These are phyloP conservation scores for Wickerhamiella siamensis DNA, from an alignment of 805 yeast species.

Conservation along the genomic window DNA sequence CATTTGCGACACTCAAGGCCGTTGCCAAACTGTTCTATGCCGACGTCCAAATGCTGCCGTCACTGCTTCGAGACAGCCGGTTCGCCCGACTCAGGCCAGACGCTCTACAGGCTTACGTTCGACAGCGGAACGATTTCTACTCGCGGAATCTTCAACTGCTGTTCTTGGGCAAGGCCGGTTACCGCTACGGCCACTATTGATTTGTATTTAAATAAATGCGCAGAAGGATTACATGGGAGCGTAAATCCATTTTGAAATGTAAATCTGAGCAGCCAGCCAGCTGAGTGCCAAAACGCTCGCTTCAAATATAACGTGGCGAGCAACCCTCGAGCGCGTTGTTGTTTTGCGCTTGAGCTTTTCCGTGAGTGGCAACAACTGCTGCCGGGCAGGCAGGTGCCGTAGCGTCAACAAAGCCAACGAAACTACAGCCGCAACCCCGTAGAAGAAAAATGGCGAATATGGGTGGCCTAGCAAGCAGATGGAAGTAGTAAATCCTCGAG, in stretches of 20 bases:
- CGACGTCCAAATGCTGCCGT: constrained; percentile 61
- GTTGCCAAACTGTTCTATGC: constrained; percentile 75
- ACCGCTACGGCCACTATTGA: neutral
- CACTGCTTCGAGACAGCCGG: constrained; percentile 71
- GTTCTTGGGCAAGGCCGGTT: constrained; percentile 10
- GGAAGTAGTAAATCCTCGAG: constrained; percentile 15
- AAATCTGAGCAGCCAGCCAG: neutral
- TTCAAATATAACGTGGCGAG: neutral
- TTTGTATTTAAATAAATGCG: too few species aligned
- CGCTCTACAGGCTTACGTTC: constrained; percentile 11
- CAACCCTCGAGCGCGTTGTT: neutral
- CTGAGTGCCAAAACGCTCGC: neutral
- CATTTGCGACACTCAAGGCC: constrained; percentile 60
- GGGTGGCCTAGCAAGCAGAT: constrained; percentile 24
- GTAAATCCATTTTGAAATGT: neutral
- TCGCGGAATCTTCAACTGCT: constrained; percentile 10
- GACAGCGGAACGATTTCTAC: constrained; percentile 15
- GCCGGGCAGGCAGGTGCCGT: neutral
- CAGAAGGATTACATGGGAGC: neutral
- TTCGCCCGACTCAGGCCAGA: constrained; percentile 49
- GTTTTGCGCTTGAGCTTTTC: neutral
- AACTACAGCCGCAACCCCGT: constrained; percentile 11
- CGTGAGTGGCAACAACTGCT: constrained; percentile 1
- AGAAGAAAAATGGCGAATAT: constrained; percentile 19
- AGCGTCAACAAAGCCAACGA: constrained; percentile 2